Percentiles rank a stretch among this genome's conserved stretches.
Conservation (phyloP, 129 eudicot genomes). For the Flaveria brownii region DNA sequence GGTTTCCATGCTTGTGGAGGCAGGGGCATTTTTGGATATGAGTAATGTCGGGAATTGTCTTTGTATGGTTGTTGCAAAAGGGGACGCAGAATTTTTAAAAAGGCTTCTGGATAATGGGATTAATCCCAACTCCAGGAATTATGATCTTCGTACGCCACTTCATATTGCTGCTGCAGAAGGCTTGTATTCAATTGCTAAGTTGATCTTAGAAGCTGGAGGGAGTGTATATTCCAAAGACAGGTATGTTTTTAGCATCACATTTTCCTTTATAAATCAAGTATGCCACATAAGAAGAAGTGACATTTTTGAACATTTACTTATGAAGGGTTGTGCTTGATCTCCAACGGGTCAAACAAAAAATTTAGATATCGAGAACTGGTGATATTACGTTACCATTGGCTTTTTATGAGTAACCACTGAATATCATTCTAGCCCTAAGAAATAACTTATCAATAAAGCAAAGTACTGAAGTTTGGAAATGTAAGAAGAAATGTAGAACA, state of each 20-base stretch:
- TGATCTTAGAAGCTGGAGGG: constrained; percentile 59
- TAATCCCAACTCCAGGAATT: constrained; percentile 63
- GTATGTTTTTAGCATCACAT: constrained; percentile 23
- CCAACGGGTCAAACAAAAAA: background rate
- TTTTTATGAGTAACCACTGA: too few species aligned
- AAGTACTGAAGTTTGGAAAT: too few species aligned
- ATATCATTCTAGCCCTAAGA: too few species aligned
- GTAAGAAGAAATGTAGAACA: too few species aligned
- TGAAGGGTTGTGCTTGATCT: background rate
- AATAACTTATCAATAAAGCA: too few species aligned
- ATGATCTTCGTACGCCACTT: constrained; percentile 68
- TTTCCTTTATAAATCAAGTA: background rate
- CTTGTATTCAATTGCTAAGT: constrained; percentile 32
- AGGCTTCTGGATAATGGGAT: constrained; percentile 49
- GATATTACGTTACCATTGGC: too few species aligned
- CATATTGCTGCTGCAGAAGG: constrained; percentile 71
- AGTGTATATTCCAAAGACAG: constrained; percentile 60
- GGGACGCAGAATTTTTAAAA: constrained; percentile 47
- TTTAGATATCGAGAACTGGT: background rate
- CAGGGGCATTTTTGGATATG: constrained; percentile 51
- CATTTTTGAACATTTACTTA: background rate
- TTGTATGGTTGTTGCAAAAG: constrained; percentile 52
- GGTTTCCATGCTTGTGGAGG: constrained; percentile 51
- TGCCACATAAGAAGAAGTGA: background rate
- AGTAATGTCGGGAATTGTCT: constrained; percentile 51